phyloP scores from a whole-genome alignment of 805 yeast species.

The Ogataea wickerhamii region DNA sequence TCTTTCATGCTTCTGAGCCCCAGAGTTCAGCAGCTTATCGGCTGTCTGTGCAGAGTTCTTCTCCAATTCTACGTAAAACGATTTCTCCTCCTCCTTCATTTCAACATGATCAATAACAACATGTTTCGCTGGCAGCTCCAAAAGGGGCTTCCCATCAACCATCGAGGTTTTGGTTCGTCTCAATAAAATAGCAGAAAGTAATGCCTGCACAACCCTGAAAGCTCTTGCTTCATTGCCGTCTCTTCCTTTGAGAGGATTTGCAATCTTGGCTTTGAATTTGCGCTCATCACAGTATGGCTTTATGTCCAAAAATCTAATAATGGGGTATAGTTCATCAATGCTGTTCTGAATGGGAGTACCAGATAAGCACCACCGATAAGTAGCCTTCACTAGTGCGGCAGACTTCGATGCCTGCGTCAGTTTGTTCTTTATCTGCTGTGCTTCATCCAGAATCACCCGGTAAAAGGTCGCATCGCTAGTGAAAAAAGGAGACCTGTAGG shows the following conservation, averaged over 20 bases:
- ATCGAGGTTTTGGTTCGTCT: constrained; percentile 68
- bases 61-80: constrained; percentile 59
- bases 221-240: constrained; percentile 32
- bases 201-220: constrained; percentile 57
- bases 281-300: constrained; percentile 63
- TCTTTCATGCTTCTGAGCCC: constrained; percentile 4
- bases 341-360: constrained; percentile 61
- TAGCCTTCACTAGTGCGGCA: constrained; percentile 37
- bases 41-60: constrained; percentile 51
- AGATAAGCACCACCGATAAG: constrained; percentile 47
- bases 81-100: constrained; percentile 53
- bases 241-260: constrained; percentile 47
- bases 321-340: constrained; percentile 51
- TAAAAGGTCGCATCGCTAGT: constrained; percentile 46
- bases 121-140: constrained; percentile 63
- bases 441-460: constrained; percentile 53
- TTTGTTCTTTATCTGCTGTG: constrained; percentile 53
- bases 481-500: constrained; percentile 65
- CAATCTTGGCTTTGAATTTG: constrained; percentile 53
- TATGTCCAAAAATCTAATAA: constrained; percentile 47
- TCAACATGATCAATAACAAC: constrained; percentile 43
- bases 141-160: constrained; percentile 77
- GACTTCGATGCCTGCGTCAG: constrained; percentile 45
- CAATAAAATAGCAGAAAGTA: constrained; percentile 69
- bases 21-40: constrained; percentile 35